phyloP scores from a whole-genome alignment of 2,329 filamentous ascomycete genomes.

The Scedosporium apiospermum region DNA sequence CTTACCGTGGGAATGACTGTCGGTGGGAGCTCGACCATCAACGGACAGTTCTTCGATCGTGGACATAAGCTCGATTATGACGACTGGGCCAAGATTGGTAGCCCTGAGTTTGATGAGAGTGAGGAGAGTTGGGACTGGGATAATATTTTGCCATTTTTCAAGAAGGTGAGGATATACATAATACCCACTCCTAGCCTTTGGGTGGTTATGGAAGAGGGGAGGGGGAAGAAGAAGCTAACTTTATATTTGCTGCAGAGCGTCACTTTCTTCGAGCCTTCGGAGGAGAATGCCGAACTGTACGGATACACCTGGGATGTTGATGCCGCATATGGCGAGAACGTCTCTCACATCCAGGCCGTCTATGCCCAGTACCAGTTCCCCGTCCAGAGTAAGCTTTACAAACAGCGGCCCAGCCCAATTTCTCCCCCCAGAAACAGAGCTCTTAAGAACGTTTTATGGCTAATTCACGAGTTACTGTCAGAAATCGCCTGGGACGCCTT shows the following conservation, averaged over 20 bases:
- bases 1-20: constrained; percentile 22
- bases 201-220: background rate
- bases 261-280: constrained; percentile 13
- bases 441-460: no score
- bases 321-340: constrained; percentile 19
- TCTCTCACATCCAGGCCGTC: constrained; percentile 17
- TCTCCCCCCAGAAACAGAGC: background rate
- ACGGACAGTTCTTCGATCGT: constrained; percentile 28
- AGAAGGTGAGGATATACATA: constrained; percentile 16
- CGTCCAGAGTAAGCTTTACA: constrained; percentile 12
- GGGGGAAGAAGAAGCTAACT: background rate
- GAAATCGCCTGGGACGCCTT: constrained; percentile 12
- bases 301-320: constrained; percentile 21
- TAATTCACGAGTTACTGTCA: background rate
- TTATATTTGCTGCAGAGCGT: constrained; percentile 1
- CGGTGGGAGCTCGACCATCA: constrained; percentile 26
- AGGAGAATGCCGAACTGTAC: constrained; percentile 16
- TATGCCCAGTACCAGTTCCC: constrained; percentile 23
- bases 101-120: constrained; percentile 13
- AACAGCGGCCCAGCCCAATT: background rate
- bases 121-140: constrained; percentile 24
- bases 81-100: constrained; percentile 22
- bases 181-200: background rate
- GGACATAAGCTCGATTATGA: constrained; percentile 24
- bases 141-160: constrained; percentile 23